Base-by-base conservation (phyloP, 2,329 filamentous ascomycete genomes). In the Xylariaceae sp. region DNA sequence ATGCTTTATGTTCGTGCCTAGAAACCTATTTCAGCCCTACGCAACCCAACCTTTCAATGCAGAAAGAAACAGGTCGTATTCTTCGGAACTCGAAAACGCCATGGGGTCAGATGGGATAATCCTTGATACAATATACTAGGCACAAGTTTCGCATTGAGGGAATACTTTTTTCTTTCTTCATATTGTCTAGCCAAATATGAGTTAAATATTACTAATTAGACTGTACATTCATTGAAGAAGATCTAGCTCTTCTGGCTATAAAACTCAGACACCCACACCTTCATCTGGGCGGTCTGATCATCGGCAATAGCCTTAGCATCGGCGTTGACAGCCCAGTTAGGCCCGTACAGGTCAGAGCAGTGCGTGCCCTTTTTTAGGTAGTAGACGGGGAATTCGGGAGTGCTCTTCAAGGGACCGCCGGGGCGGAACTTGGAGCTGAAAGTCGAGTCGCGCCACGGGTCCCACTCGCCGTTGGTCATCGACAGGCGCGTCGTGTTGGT, bases 241-340 rank as follows among this genome's bases (percentile, higher is more conserved):
- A 52, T 48, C 48, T 63, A 66, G 23, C 55, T 58, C 66, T 73
- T 71, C 49, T 67, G 56, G 4, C 60, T 61, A 50, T 78, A 77
- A 48, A 72, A 87, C 68, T 86, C 81, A 1, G 69, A 73, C 2
- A 86, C 80, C 84, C 84, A 87, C 19, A 65, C 68, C 61, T 76
- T 78, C 61, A 87, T 79, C 68, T 83, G 76, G 11, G 71, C 74
- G 3, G 85, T 73, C 67, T 82, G 77, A 23, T 75, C 75, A 62
- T 84, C 75, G 34, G 83, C 79, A 1, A 86, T 76, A 36, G 72
- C 71, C 67, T 79, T 74, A 1, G 79, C 77, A 0, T 77, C 82
- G 0, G 71, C 74, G 65, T 87, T 87, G 16, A 71, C 78, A 2
- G 54, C 68, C 46, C 79, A 84, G 70, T 87, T 86, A 21, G 64